Evolutionary conservation across 257 asterid genomes (phyloP), one percentile per base, ranked within the genome.

Genomic region (Petunia axillaris): DNA sequence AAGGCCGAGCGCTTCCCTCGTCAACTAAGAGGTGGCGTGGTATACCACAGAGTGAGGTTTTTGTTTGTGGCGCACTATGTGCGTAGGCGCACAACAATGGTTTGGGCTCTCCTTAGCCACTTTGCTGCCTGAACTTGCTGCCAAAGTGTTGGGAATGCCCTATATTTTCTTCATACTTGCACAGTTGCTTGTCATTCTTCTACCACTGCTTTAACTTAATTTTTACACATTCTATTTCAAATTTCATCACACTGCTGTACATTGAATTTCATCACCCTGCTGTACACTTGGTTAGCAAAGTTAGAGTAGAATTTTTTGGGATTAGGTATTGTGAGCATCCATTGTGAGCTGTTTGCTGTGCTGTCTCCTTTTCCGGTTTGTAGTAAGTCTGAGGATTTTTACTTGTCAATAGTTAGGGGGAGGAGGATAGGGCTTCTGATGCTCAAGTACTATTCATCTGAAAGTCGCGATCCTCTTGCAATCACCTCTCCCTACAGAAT

Each of bases 91-190:
- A 85, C n/a, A 85, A 40, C 13, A 67, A 85, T 50, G 39, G 9
- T 84, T 48, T 74, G 81, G 91, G 92, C 84, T 25, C 74, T 81
- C 91, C 91, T 70, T 79, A 81, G 62, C 81, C 89, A 89, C 90
- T 91, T 84, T 84, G 87, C 89, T 88, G 93, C 90, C 58, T 15
- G 48, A 77, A 76, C 35, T 9, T 83, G 91, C 93, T 87, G 90
- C 70, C 44, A 81, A 41, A 86, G 96, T 93, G 87, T 75, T 2
- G 6, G 86, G 87, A 80, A 39, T 66, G 88, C 92, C 93, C 93
- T 91, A 91, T 58, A 93, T 86, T 66, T 54, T 67, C 39, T 54
- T 67, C 39, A n/a, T n/a, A 35, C 43, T 1, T 13, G 46, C 25
- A 25, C n/a, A 11, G 1, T 35, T 11, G 46, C 4, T 1, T 52